Percentiles rank a stretch among this genome's conserved stretches.
phyloP scores from a whole-genome alignment of 768 basidiomycete species.

The Boletus tomentosulus region DNA sequence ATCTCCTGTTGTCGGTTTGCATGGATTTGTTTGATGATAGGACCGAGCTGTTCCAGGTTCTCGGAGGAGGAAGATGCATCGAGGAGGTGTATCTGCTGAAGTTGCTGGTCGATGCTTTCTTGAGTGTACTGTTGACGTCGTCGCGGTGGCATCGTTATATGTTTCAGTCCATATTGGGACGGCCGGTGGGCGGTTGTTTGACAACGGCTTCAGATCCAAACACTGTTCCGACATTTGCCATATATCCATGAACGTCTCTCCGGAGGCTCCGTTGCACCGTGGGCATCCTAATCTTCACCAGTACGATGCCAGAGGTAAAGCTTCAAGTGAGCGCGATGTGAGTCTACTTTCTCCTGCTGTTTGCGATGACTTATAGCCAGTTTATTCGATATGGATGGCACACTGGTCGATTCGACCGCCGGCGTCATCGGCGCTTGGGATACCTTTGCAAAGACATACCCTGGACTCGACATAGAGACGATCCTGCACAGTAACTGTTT shows the following conservation, averaged over 20 bases:
- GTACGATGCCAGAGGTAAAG: conserved; percentile 31
- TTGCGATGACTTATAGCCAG: conserved; percentile 31
- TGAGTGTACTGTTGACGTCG: conserved; percentile 70
- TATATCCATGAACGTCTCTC: not conserved
- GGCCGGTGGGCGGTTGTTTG: conserved; percentile 36
- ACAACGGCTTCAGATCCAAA: conserved; percentile 27
- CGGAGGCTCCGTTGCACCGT: not conserved
- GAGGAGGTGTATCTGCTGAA: conserved; percentile 86
- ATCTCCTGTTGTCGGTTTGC: conserved; percentile 83
- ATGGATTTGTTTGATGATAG: conserved; percentile 92
- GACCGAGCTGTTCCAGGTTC: conserved; percentile 93
- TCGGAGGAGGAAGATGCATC: conserved; percentile 87
- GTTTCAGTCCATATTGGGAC: conserved; percentile 11
- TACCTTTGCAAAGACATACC: conserved; percentile 67
- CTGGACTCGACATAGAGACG: conserved; percentile 53
- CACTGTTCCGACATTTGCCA: not conserved
- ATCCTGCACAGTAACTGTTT: conserved; percentile 57
- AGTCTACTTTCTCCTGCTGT: conserved; percentile 8
- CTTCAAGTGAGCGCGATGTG: conserved; percentile 40
- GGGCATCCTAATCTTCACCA: not conserved
- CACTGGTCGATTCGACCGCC: conserved; percentile 75
- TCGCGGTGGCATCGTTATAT: conserved; percentile 63
- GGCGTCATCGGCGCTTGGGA: conserved; percentile 84
- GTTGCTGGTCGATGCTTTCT: conserved; percentile 82
- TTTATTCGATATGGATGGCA: conserved; percentile 83